Evolutionary conservation across 495 filamentous ascomycete species (phyloP).

Genomic region (Aspergillus bridgeri): DNA sequence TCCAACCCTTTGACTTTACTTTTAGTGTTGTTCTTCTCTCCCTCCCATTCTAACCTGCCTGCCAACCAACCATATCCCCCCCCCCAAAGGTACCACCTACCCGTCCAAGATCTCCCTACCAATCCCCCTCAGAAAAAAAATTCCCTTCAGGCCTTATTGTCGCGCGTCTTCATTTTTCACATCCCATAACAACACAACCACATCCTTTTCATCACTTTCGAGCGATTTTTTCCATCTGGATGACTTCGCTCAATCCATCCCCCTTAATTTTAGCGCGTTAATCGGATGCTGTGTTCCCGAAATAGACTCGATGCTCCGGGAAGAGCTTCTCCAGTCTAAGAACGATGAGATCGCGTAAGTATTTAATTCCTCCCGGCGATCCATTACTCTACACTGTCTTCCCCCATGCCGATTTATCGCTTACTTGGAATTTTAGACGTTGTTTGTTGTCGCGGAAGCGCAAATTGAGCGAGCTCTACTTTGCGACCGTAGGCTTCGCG

Average conservation of each 20-base stretch:
- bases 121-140: conserved; percentile 20
- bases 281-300: conserved; percentile 58
- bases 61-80: conserved; percentile 19
- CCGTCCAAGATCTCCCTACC: conserved; percentile 20
- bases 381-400: conserved; percentile 7
- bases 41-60: conserved; percentile 3
- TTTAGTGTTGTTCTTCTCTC: conserved; percentile 2
- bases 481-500: conserved; percentile 48
- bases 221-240: conserved; percentile 51
- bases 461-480: conserved; percentile 78
- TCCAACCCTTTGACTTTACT: conserved; percentile 10
- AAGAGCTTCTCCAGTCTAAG: conserved; percentile 55
- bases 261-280: conserved; percentile 50
- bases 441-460: conserved; percentile 75
- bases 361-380: conserved; percentile 29
- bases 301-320: conserved; percentile 55
- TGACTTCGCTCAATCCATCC: conserved; percentile 44
- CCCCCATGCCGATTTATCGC: conserved; percentile 24
- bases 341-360: conserved; percentile 63
- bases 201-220: conserved; percentile 52
- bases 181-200: conserved; percentile 44
- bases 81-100: conserved; percentile 11
- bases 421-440: conserved; percentile 54
- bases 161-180: conserved; percentile 32
- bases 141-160: conserved; percentile 39